phyloP scores from a whole-genome alignment of 345 rosid species.

The Eucalyptus paniculata region DNA sequence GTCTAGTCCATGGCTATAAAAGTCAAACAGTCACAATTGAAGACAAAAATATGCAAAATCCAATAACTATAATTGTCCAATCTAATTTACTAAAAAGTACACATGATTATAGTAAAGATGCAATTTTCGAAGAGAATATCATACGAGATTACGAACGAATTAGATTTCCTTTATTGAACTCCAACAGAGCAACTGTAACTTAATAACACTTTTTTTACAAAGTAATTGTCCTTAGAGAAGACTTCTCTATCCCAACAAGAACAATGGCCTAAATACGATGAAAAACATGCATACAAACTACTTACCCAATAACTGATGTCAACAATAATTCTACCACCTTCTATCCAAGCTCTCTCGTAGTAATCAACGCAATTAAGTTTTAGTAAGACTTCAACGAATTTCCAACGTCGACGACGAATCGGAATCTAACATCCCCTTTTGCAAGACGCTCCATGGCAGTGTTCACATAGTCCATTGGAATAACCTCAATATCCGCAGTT shows the following conservation, averaged over 20 bases:
- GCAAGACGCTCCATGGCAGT: constrained; percentile 35
- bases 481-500: constrained; percentile 35
- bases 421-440: constrained; percentile 40
- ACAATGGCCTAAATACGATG: not conserved
- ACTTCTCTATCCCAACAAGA: not conserved
- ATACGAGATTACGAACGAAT: not conserved
- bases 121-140: not conserved
- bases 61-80: not conserved
- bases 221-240: not conserved
- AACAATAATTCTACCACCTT: not conserved
- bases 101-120: not conserved
- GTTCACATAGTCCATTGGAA: constrained; percentile 36
- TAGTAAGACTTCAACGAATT: not conserved
- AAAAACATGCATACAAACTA: not conserved
- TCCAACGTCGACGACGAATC: constrained; percentile 46
- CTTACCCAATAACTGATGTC: not conserved
- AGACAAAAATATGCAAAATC: not conserved
- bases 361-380: not conserved
- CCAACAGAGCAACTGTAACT: not conserved
- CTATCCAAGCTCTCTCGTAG: not conserved
- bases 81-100: not conserved
- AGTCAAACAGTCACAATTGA: no score
- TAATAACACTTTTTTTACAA: not conserved
- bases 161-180: not conserved
- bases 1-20: no score